Conservation (phyloP, 352 stramenopile species). For the Phytopythium litorale region DNA sequence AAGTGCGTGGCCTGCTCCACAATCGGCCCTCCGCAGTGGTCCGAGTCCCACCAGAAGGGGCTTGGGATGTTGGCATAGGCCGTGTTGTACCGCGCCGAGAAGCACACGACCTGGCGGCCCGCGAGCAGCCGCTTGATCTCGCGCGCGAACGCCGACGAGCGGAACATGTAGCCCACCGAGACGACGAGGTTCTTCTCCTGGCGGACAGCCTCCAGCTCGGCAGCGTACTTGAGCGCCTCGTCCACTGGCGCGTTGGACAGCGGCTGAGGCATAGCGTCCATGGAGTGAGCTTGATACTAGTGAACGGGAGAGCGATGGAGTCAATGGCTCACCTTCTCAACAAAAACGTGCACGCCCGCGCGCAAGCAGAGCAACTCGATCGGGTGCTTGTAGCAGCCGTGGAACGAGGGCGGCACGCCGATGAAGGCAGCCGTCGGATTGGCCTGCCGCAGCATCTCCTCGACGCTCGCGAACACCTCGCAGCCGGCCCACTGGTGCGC, state of each 20-base stretch:
- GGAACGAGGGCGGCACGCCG: constrained; percentile 29
- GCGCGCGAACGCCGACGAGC: constrained; percentile 25
- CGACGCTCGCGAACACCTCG: constrained; percentile 22
- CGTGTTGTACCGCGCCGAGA: constrained; percentile 35
- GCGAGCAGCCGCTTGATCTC: constrained; percentile 28
- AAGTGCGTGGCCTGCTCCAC: constrained; percentile 42
- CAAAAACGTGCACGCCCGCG: constrained; percentile 28
- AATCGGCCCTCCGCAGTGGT: constrained; percentile 33
- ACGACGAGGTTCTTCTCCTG: constrained; percentile 27
- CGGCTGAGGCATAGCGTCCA: not conserved
- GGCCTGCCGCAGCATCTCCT: constrained; percentile 23
- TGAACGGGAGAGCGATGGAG: not conserved
- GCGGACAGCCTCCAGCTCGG: constrained; percentile 18
- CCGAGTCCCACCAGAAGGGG: constrained; percentile 37
- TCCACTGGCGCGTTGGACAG: constrained; percentile 27
- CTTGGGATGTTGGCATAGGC: constrained; percentile 30
- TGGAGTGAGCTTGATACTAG: not conserved
- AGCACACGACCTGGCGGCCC: constrained; percentile 26
- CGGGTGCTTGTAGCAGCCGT: constrained; percentile 34
- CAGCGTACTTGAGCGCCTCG: constrained; percentile 24
- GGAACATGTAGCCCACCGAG: constrained; percentile 38
- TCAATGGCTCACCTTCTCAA: constrained; percentile 15
- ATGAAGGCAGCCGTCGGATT: constrained; percentile 33
- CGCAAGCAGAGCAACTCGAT: constrained; percentile 26
- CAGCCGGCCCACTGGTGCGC: constrained; percentile 23